Evolutionary conservation across 2,329 filamentous ascomycete species (phyloP).

Genomic region (Ophiognomonia clavigignenti-juglandacearum): DNA sequence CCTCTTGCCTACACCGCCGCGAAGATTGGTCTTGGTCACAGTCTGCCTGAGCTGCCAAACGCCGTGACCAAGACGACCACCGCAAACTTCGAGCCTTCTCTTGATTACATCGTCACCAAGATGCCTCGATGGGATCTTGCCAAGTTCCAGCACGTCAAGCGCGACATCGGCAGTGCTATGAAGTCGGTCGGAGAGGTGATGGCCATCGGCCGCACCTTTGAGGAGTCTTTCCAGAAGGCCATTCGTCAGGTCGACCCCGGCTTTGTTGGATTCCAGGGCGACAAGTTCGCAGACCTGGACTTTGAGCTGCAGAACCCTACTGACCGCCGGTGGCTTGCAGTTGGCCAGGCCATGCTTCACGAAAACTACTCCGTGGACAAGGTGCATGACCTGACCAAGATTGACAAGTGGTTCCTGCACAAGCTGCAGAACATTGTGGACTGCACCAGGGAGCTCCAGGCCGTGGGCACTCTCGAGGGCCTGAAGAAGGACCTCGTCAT

Average conservation of each 20-base stretch:
- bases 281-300: slow-evolving; percentile 90
- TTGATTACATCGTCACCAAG: slow-evolving; percentile 98
- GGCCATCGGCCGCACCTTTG: slow-evolving; percentile 97
- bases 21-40: slow-evolving; percentile 96
- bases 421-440: slow-evolving; percentile 97
- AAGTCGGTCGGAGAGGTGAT: slow-evolving; percentile 99
- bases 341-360: slow-evolving; percentile 96
- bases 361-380: slow-evolving; percentile 91
- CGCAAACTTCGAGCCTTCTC: slow-evolving; percentile 94
- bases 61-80: slow-evolving; percentile 98
- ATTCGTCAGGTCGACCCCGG: slow-evolving; percentile 93
- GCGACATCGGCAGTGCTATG: slow-evolving; percentile 96
- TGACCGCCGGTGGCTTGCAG: slow-evolving; percentile 93
- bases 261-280: slow-evolving; percentile 90
- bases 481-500: slow-evolving; percentile 84
- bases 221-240: slow-evolving; percentile 98
- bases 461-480: slow-evolving; percentile 74
- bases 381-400: slow-evolving; percentile 92
- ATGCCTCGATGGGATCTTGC: slow-evolving; percentile 97
- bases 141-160: slow-evolving; percentile 99
- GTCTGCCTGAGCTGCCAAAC: slow-evolving; percentile 90
- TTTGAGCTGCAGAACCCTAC: slow-evolving; percentile 87
- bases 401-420: slow-evolving; percentile 99
- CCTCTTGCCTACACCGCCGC: slow-evolving; percentile 95
- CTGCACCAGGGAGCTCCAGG: slow-evolving; percentile 79